Conservation (phyloP, 371 early-diverging fungal species). For the Phascolomyces articulosus region DNA sequence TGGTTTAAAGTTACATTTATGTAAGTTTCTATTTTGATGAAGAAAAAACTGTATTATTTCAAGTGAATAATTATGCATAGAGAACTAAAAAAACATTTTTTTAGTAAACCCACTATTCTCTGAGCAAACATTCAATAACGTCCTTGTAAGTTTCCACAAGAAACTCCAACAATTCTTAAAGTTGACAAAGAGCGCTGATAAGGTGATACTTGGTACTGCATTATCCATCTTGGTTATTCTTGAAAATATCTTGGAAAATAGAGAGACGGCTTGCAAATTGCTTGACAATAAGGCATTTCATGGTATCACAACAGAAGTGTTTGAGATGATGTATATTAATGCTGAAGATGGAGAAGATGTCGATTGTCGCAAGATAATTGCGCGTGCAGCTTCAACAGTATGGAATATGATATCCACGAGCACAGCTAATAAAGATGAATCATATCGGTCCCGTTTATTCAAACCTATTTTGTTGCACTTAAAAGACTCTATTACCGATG, state of each 20-base stretch:
- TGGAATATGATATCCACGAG: slow-evolving; percentile 22
- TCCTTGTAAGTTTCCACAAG: background rate
- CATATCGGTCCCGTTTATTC: background rate
- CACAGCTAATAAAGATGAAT: background rate
- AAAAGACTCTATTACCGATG: slow-evolving; percentile 43
- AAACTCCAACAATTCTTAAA: background rate
- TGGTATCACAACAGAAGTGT: slow-evolving; percentile 17
- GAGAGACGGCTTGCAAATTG: background rate
- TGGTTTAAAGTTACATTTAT: slow-evolving; percentile 2
- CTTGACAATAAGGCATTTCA: background rate
- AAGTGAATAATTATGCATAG: no score
- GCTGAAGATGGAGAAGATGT: slow-evolving; percentile 2
- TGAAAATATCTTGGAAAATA: background rate
- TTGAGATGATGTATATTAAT: slow-evolving; percentile 35
- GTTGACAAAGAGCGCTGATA: background rate
- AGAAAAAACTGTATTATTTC: background rate
- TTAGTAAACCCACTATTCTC: background rate
- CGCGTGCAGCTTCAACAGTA: slow-evolving; percentile 14
- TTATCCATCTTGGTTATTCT: background rate
- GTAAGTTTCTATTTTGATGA: background rate
- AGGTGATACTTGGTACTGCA: background rate
- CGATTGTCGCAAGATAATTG: slow-evolving; percentile 5
- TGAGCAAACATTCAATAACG: background rate
- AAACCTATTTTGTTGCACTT: slow-evolving; percentile 30
- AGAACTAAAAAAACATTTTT: background rate